Evolutionary conservation across 2,329 filamentous ascomycete species (phyloP).

Genomic region (Paecilomyces sp.): DNA sequence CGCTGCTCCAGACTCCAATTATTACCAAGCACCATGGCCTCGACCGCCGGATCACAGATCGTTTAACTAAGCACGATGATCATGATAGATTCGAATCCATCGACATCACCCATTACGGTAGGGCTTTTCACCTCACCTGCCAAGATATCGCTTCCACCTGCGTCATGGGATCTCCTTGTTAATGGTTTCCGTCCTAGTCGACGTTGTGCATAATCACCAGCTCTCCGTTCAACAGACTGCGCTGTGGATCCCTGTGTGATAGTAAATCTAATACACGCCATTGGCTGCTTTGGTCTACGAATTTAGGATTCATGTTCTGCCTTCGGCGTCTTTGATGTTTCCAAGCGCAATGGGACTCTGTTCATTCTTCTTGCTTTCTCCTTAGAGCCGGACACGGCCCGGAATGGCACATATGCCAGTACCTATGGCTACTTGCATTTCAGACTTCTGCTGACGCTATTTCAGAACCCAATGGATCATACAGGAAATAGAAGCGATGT

Average conservation of each 20-base stretch:
- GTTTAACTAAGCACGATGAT: background rate
- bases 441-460: background rate
- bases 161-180: background rate
- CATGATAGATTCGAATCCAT: background rate
- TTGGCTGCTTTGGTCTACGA: background rate
- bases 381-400: background rate
- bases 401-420: background rate
- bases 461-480: background rate
- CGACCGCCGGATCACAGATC: background rate
- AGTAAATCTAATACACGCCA: background rate
- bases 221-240: background rate
- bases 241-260: background rate
- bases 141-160: background rate
- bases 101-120: background rate
- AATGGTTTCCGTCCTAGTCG: background rate
- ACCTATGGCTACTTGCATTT: background rate
- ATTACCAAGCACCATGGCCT: background rate
- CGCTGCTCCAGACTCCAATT: background rate
- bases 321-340: background rate
- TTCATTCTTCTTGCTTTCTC: background rate
- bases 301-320: background rate
- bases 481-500: background rate
- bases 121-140: background rate
- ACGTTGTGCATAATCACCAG: background rate
- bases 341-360: background rate